Evolutionary conservation across 352 stramenopile species (phyloP).

Genomic region (Pythium plurisporium): DNA sequence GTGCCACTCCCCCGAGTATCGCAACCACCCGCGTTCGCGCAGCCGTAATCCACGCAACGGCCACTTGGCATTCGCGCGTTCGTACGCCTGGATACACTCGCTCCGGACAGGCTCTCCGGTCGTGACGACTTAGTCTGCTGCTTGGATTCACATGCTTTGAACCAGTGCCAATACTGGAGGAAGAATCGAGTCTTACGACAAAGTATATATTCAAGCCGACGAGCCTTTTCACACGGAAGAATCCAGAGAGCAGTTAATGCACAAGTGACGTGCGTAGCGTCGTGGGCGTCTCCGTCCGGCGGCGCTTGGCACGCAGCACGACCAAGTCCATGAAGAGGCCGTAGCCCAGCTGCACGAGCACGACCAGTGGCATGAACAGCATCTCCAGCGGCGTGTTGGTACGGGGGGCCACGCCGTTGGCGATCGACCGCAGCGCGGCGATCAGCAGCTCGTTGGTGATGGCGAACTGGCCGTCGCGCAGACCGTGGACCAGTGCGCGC

Average conservation of each 20-base stretch:
- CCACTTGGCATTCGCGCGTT: too few species aligned
- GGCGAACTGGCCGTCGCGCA: slow-evolving; percentile 44
- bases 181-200: too few species aligned
- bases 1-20: too few species aligned
- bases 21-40: too few species aligned
- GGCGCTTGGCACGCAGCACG: slow-evolving; percentile 1
- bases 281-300: not conserved
- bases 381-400: slow-evolving; percentile 61
- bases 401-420: slow-evolving; percentile 55
- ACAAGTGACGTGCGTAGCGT: not conserved
- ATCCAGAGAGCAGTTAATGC: too few species aligned
- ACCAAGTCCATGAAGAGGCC: slow-evolving; percentile 5
- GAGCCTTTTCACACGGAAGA: not conserved
- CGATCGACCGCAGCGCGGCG: slow-evolving; percentile 41
- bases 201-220: not conserved
- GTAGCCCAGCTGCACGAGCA: slow-evolving; percentile 15
- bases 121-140: too few species aligned
- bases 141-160: too few species aligned
- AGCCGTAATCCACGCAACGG: too few species aligned
- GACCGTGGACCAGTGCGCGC: slow-evolving; percentile 48
- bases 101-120: too few species aligned
- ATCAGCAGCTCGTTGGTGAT: slow-evolving; percentile 57
- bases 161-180: too few species aligned
- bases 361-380: slow-evolving; percentile 28
- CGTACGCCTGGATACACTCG: too few species aligned